These are phyloP conservation scores for Trichophyton benhamiae DNA, from an alignment of 2,329 filamentous ascomycete species.

Conservation along the genomic window DNA sequence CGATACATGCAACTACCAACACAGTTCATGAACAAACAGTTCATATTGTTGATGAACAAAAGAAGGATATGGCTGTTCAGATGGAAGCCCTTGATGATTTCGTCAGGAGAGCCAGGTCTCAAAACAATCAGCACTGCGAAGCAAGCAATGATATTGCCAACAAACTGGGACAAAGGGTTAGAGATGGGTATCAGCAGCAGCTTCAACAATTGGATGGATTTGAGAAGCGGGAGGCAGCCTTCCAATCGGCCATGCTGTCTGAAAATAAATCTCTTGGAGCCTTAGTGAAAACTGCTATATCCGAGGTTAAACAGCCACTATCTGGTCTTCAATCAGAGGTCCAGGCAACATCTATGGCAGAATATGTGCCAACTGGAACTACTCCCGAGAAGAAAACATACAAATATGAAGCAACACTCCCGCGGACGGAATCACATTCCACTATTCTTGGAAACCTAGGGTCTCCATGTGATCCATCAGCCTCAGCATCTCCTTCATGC, in stretches of 20 bases:
- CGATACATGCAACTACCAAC: constrained; percentile 70
- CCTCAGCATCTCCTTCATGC: constrained; percentile 12
- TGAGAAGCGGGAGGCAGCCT: constrained; percentile 52
- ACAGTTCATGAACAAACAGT: constrained; percentile 85
- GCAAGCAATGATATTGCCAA: constrained; percentile 56
- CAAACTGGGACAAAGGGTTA: constrained; percentile 54
- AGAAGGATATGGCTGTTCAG: constrained; percentile 73
- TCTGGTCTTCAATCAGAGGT: constrained; percentile 59
- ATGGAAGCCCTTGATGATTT: constrained; percentile 87
- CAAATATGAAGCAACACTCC: constrained; percentile 64
- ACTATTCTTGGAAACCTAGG: constrained; percentile 42
- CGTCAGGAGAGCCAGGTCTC: constrained; percentile 64
- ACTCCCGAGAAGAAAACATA: constrained; percentile 76
- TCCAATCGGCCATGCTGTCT: constrained; percentile 55
- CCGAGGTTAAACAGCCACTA: constrained; percentile 56
- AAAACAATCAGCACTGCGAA: constrained; percentile 67
- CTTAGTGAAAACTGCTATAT: constrained; percentile 48
- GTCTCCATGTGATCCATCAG: constrained; percentile 24
- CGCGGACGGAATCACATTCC: constrained; percentile 57
- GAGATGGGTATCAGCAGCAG: constrained; percentile 60
- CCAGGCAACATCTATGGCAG: constrained; percentile 50
- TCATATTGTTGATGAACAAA: constrained; percentile 78
- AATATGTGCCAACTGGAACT: constrained; percentile 73
- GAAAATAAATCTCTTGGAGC: constrained; percentile 48
- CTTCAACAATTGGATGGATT: constrained; percentile 57